Evolutionary conservation across 2,329 filamentous ascomycete species (phyloP), one percentile per base, ranked within the genome.

Genomic region (Diaporthe australafricana): DNA sequence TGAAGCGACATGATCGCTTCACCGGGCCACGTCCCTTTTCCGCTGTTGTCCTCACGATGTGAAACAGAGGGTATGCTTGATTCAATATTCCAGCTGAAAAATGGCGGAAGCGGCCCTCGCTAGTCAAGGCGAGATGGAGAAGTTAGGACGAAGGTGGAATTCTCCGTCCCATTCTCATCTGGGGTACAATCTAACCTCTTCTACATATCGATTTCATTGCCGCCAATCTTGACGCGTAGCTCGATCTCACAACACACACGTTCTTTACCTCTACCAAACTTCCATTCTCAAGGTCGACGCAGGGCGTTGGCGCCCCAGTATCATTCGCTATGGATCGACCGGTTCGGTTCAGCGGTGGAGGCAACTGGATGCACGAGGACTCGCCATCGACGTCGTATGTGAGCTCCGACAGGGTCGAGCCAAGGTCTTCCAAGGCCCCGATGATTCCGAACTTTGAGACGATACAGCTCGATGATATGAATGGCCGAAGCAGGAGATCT

Each of bases 241-340:
- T 65, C 6, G 20, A 9, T 48, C 38, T 30, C 38, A 38, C 45
- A 65, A 42, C 30, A 38, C 60, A 38, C 60, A 50, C 60, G 45
- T 50, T 50, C 60, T 42, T 65, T 65, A 50, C n/a, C 60, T 30
- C 12, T 25, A 35, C 60, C n/a, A 65, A 1, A 16, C 30, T 65
- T 65, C 30, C 25, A 42, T 65, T 65, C 60, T 65, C 60, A 50
- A 38, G 45, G 60, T 38, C 60, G 60, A 65, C 60, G 60, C 60
- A 65, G 60, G 60, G 60, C 60, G 60, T 65, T 65, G 60, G 60
- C 60, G 45, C 42, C 60, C 60, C 60, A 38, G 45, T 48, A 65
- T 65, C 60, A 65, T n/a, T 27, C 60, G 60, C 45, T 38, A 65
- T 65, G 60, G 60, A 65, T 65, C 60, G 60, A 65, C 60, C 42